Base-by-base conservation (phyloP, 768 basidiomycete genomes). In the Chalciporus piperatus region DNA sequence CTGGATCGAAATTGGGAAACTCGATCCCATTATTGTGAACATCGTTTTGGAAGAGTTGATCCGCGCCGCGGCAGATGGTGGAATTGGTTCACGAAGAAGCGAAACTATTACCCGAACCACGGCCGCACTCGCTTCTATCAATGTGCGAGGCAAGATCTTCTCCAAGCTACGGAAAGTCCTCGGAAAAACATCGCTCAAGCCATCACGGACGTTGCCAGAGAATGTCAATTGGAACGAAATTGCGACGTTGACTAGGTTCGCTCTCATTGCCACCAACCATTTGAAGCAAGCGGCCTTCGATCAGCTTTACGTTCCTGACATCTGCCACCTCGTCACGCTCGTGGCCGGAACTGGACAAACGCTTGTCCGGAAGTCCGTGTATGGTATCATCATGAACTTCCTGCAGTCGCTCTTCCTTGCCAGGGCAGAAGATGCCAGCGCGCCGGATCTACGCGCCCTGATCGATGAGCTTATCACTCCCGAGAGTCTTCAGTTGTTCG, bases 181-280 rank as follows among this genome's bases (percentile, higher is more conserved):
- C 48, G 83, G 82, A 41, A 90, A 89, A 67, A 82, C 87, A 4
- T 81, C 85, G 27, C 74, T 81, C 9, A 81, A 82, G 54, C 76
- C 81, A 0, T 80, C 86, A 1, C 82, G 74, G 48, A 76, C 77
- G 7, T 74, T 94, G 4, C 72, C 78, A 3, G 85, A 92, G 40
- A 89, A 89, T 63, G 72, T 79, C 2, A 83, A 84, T 54, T 92
- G 89, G 87, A 81, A 77, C 50, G 92, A 93, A 62, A 85, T 95
- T 3, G 85, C 89, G 0, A 85, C 86, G 1, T 73, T 95, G 33
- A 76, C 87, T 35, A 85, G 92, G 5, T 77, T 96, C n/a, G 75
- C 80, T 38, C 77, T 90, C 11, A 77, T 85, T 10, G 81, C 89
- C 17, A 81, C 85, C 45, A 84, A 89, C 55, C 81, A 85, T 42